These are phyloP conservation scores for Phaeodactylum tricornutum DNA, from an alignment of 108 stramenopile genomes.

Conservation along the genomic window DNA sequence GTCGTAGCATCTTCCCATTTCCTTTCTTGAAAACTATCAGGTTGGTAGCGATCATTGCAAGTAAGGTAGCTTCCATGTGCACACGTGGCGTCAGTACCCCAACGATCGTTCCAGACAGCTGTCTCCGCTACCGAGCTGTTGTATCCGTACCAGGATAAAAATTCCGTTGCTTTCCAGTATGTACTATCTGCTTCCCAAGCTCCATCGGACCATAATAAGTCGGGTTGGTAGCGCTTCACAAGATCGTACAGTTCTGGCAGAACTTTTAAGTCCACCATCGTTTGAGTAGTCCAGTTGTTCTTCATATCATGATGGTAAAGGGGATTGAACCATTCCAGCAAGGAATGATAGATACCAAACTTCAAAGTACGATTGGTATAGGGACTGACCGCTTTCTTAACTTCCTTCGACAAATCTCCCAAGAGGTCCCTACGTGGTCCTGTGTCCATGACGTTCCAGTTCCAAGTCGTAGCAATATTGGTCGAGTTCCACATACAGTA, in stretches of 20 bases:
- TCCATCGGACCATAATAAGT: constrained; percentile 37
- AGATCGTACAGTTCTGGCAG: constrained; percentile 33
- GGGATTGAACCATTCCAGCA: constrained; percentile 42
- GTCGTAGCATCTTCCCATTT: constrained; percentile 25
- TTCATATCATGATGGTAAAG: constrained; percentile 13
- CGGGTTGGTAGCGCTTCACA: constrained; percentile 30
- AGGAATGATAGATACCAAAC: constrained; percentile 34
- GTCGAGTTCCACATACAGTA: constrained; percentile 31
- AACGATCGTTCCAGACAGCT: constrained; percentile 36
- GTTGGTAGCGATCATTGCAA: constrained; percentile 12
- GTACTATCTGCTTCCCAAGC: constrained; percentile 17
- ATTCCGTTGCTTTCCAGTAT: constrained; percentile 30
- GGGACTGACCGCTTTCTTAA: constrained; percentile 12
- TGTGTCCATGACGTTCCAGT: constrained; percentile 38
- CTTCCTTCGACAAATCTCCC: constrained; percentile 26
- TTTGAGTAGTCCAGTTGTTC: constrained; percentile 20
- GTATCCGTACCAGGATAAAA: constrained; percentile 29
- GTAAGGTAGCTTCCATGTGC: constrained; percentile 28
- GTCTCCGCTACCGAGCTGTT: constrained; percentile 26
- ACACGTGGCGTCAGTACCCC: constrained; percentile 26
- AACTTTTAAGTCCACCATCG: constrained; percentile 24
- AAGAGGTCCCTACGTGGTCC: constrained; percentile 32
- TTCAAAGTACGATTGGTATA: constrained; percentile 14
- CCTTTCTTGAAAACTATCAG: neutral
- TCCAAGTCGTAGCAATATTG: constrained; percentile 23